Percentiles rank a stretch among this genome's conserved stretches.
Evolutionary conservation across 352 stramenopile species (phyloP).

Genomic region (Thalassiosira ordinaria): DNA sequence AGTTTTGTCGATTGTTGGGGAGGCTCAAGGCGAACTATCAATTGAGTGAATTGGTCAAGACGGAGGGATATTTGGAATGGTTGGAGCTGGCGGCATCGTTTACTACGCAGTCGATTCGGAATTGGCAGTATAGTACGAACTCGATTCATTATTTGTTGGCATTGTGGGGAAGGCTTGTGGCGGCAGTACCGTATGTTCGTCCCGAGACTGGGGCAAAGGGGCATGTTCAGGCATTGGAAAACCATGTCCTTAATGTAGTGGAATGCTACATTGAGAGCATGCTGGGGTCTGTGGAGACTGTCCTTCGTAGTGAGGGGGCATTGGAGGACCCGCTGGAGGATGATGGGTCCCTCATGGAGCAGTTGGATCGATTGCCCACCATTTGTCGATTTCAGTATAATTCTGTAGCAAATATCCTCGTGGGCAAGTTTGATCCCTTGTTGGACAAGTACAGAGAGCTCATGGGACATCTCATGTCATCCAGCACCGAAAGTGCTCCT

Average conservation of each 20-base stretch:
- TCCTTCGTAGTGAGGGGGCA: conserved; percentile 90
- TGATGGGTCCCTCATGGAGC: conserved; percentile 94
- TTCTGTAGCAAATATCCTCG: conserved; percentile 91
- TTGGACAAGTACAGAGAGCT: conserved; percentile 92
- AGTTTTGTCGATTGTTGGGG: conserved; percentile 97
- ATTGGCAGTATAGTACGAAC: conserved; percentile 91
- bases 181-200: conserved; percentile 95
- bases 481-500: conserved; percentile 85
- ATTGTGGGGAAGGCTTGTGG: conserved; percentile 95
- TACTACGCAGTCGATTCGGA: conserved; percentile 95
- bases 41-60: conserved; percentile 96
- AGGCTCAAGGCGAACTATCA: conserved; percentile 98
- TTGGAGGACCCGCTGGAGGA: conserved; percentile 97
- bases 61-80: conserved; percentile 96
- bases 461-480: conserved; percentile 76
- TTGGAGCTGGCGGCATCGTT: conserved; percentile 95
- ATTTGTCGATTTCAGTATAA: conserved; percentile 97
- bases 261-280: conserved; percentile 96
- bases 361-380: conserved; percentile 95
- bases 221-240: conserved; percentile 83
- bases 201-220: conserved; percentile 83
- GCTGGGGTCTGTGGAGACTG: conserved; percentile 93
- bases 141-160: conserved; percentile 96
- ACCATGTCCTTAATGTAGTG: conserved; percentile 88
- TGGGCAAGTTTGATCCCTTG: conserved; percentile 94